phyloP scores from a whole-genome alignment of 169 alveolate species.

The Amoebophrya sp. region DNA sequence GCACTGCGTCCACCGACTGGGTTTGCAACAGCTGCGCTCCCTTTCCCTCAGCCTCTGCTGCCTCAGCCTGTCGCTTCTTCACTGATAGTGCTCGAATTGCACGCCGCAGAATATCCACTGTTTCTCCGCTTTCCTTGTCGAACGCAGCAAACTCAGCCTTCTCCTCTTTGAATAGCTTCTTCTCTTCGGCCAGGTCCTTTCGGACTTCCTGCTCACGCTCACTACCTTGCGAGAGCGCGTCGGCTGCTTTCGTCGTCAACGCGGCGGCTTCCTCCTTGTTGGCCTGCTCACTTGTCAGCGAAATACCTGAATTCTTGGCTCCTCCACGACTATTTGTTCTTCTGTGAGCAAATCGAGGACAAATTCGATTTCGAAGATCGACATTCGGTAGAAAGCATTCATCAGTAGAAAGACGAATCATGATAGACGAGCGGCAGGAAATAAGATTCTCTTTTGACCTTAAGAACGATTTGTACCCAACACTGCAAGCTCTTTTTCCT shows the following conservation, averaged over 20 bases:
- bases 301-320: no score
- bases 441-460: no score
- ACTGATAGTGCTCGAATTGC: not conserved
- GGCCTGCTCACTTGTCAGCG: not conserved
- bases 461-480: not conserved
- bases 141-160: not conserved
- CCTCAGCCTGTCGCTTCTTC: not conserved
- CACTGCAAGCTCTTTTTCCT: not conserved
- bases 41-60: not conserved
- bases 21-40: not conserved
- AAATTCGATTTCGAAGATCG: no score
- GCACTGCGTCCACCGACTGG: not conserved
- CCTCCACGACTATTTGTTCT: no score
- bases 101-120: not conserved
- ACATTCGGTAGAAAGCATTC: no score
- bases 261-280: not conserved
- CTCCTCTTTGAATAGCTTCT: not conserved
- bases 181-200: not conserved
- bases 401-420: no score
- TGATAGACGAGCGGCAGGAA: no score
- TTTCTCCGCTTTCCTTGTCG: not conserved
- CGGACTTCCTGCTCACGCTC: not conserved
- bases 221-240: not conserved
- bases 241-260: not conserved
- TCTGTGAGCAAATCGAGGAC: no score